Evolutionary conservation across 225 moss, liverwort and hornwort genomes (phyloP).

Genomic region (Bryum argenteum): DNA sequence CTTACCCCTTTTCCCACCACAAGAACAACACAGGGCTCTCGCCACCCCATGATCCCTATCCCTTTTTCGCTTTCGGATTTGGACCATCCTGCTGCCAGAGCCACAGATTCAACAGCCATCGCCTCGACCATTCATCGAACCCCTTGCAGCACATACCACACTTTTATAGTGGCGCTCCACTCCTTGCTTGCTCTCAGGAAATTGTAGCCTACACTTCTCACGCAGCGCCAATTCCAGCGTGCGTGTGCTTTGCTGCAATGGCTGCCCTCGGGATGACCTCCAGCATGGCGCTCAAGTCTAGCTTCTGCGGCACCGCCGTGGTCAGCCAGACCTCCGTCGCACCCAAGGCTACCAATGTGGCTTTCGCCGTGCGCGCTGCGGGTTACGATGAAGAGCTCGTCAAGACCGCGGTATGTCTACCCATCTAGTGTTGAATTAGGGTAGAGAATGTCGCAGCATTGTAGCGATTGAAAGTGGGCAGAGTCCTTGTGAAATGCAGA

Average conservation of each 20-base stretch:
- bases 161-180: neutral
- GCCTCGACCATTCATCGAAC: neutral
- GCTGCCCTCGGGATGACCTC: constrained; percentile 14
- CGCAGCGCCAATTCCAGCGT: neutral
- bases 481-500: neutral
- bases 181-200: neutral
- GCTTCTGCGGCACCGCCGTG: constrained; percentile 25
- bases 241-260: constrained; percentile 17
- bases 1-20: neutral
- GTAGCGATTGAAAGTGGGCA: no score
- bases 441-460: neutral
- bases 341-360: neutral
- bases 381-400: constrained; percentile 52
- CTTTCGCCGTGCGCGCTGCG: constrained; percentile 37
- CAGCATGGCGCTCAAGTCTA: constrained; percentile 24
- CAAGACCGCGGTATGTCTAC: constrained; percentile 42
- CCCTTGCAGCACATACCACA: neutral
- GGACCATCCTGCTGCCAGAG: neutral
- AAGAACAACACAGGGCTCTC: constrained; percentile 25
- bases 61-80: neutral
- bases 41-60: constrained; percentile 5
- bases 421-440: neutral
- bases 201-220: no score
- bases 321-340: constrained; percentile 9
- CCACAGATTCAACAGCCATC: constrained; percentile 15